Percentiles rank a stretch among this genome's conserved stretches.
Evolutionary conservation across 495 filamentous ascomycete genomes (phyloP).

Genomic region (Penicillium flavigenum): DNA sequence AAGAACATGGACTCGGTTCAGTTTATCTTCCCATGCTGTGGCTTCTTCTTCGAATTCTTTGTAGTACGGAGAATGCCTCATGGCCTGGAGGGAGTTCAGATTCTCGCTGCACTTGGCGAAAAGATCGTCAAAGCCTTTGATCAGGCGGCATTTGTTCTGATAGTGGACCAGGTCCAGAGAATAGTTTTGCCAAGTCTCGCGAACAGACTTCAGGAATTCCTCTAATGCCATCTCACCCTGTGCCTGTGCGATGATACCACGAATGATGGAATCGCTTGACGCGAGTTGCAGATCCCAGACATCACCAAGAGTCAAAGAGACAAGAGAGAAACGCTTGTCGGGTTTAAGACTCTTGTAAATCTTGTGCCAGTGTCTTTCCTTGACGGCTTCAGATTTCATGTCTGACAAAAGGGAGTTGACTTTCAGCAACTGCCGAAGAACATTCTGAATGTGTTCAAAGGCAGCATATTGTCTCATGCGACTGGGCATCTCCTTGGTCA

Average conservation of each 20-base stretch:
- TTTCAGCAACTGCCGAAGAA: conserved; percentile 83
- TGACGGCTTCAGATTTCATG: conserved; percentile 94
- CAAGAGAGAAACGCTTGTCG: conserved; percentile 81
- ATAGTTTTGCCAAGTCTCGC: conserved; percentile 95
- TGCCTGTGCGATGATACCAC: conserved; percentile 89
- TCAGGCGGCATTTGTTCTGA: conserved; percentile 94
- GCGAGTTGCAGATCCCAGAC: conserved; percentile 96
- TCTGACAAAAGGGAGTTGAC: conserved; percentile 84
- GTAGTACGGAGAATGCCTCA: conserved; percentile 98
- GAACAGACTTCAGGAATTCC: conserved; percentile 95
- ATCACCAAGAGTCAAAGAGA: conserved; percentile 92
- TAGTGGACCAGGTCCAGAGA: conserved; percentile 93
- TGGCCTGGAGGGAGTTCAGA: conserved; percentile 93
- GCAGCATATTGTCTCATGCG: conserved; percentile 98
- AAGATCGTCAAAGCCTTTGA: conserved; percentile 96
- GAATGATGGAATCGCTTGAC: conserved; percentile 80
- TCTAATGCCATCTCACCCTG: conserved; percentile 98
- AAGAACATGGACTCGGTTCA: conserved; percentile 94
- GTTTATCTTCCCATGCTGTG: conserved; percentile 92
- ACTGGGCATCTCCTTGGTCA: conserved; percentile 99
- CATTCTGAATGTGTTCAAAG: conserved; percentile 94
- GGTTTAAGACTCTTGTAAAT: conserved; percentile 95
- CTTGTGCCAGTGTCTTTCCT: conserved; percentile 94
- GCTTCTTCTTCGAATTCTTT: conserved; percentile 99
- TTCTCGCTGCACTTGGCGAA: conserved; percentile 99